Evolutionary conservation across 1,139 yeast genomes (phyloP).

Genomic region (Yamadazyma siamensis): DNA sequence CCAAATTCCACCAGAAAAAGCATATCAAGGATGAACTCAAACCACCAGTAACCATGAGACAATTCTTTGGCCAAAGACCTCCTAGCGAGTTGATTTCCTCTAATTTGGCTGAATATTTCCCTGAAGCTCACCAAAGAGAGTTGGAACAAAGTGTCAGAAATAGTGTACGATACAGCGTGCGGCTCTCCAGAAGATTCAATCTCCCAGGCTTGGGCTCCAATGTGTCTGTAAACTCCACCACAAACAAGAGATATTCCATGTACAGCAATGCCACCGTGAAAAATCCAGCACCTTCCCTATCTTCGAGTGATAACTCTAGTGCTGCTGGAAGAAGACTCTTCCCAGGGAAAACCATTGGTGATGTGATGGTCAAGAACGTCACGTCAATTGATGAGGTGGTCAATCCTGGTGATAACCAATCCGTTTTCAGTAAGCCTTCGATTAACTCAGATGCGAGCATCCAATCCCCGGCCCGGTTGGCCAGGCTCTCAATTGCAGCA

Average conservation of each 20-base stretch:
- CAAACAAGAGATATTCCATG: slow-evolving; percentile 17
- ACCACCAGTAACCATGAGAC: slow-evolving; percentile 36
- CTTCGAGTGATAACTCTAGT: slow-evolving; percentile 19
- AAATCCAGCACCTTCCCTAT: slow-evolving; percentile 18
- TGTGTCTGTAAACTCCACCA: slow-evolving; percentile 16
- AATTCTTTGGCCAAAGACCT: slow-evolving; percentile 86
- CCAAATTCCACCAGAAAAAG: slow-evolving; percentile 19
- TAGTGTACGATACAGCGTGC: slow-evolving; percentile 73
- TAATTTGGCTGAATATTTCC: slow-evolving; percentile 88
- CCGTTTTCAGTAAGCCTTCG: slow-evolving; percentile 23
- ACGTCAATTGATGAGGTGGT: slow-evolving; percentile 60
- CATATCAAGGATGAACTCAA: slow-evolving; percentile 23
- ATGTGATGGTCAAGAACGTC: slow-evolving; percentile 57
- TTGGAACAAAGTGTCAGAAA: slow-evolving; percentile 80
- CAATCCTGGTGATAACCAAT: slow-evolving; percentile 19
- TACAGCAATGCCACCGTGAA: slow-evolving; percentile 21
- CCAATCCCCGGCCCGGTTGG: neutral
- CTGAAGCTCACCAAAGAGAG: slow-evolving; percentile 70
- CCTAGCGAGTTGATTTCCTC: slow-evolving; percentile 90
- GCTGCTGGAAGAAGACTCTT: slow-evolving; percentile 15
- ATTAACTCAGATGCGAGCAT: slow-evolving; percentile 14
- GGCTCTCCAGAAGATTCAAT: slow-evolving; percentile 46
- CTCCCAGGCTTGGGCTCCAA: slow-evolving; percentile 24
- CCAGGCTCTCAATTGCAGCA: slow-evolving; percentile 36
- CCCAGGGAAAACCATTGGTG: slow-evolving; percentile 56